phyloP scores from a whole-genome alignment of 1,284 basidiomycete species.

The Cerrena zonata region DNA sequence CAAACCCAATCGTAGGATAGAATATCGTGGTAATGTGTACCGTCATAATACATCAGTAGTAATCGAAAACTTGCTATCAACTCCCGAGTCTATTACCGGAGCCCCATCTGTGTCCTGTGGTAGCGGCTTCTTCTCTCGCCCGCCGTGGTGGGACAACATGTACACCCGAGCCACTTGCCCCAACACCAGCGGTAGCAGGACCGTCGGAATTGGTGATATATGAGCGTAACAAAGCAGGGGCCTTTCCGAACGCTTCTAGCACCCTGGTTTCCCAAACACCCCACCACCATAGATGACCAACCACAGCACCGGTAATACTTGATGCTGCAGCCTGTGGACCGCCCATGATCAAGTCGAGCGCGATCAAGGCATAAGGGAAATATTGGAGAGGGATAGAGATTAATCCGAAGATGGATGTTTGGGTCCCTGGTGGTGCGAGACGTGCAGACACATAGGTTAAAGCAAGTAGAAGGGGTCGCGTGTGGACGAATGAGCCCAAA shows the following conservation, averaged over 20 bases:
- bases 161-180: constrained; percentile 21
- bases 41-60: too few relatives aligned
- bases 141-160: constrained; percentile 27
- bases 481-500: constrained; percentile 51
- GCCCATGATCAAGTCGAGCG: constrained; percentile 61
- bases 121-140: constrained; percentile 17
- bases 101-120: constrained; percentile 37
- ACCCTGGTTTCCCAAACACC: constrained; percentile 41
- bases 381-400: constrained; percentile 66
- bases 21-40: too few relatives aligned
- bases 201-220: constrained; percentile 27
- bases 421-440: constrained; percentile 59
- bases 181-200: constrained; percentile 16
- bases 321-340: constrained; percentile 56
- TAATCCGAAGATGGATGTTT: constrained; percentile 71
- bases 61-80: too few relatives aligned
- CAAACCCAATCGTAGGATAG: too few relatives aligned
- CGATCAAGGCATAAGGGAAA: constrained; percentile 72
- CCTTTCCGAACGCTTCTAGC: constrained; percentile 24
- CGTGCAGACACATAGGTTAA: constrained; percentile 65
- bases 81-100: constrained; percentile 35
- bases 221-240: constrained; percentile 35
- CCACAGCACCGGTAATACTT: constrained; percentile 63
- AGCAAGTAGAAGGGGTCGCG: constrained; percentile 62
- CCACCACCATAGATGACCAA: constrained; percentile 80